Conservation (phyloP, 345 rosid species). For the Clarkia xantiana region DNA sequence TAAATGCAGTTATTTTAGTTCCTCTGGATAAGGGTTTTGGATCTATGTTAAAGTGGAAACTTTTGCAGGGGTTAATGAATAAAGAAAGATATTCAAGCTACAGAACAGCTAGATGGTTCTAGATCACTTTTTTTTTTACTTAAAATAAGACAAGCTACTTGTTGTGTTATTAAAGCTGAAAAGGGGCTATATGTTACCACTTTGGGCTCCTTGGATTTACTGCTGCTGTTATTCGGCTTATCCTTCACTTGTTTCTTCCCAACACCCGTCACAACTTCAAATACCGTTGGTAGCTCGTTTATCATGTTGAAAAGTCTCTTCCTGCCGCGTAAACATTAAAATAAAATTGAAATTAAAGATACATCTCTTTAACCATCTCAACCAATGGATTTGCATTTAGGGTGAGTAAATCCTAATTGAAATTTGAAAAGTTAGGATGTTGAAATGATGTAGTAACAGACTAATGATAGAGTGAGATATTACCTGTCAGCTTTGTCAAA, state of each 20-base stretch:
- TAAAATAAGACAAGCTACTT: no score
- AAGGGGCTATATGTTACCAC: slow-evolving; percentile 9
- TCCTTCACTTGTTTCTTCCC: slow-evolving; percentile 38
- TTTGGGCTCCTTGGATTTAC: slow-evolving; percentile 38
- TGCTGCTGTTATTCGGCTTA: slow-evolving; percentile 41
- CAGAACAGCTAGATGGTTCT: no score
- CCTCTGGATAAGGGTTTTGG: no score
- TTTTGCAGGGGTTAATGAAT: no score
- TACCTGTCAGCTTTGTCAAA: slow-evolving; percentile 89
- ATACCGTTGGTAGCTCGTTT: slow-evolving; percentile 52
- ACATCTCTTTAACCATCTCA: not conserved
- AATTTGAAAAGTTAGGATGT: not conserved
- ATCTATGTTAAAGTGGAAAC: no score
- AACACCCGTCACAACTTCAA: slow-evolving; percentile 47
- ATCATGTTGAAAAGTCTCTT: slow-evolving; percentile 53
- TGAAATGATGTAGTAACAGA: not conserved
- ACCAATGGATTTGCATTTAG: not conserved
- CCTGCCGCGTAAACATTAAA: slow-evolving; percentile 23
- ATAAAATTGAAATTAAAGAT: not conserved
- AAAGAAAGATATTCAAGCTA: no score
- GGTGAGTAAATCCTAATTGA: not conserved
- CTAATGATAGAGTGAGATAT: not conserved
- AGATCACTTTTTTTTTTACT: no score
- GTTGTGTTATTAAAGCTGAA: not conserved
- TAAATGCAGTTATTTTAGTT: no score